Conservation (phyloP, 2,329 filamentous ascomycete genomes). For the Fusarium sp. region DNA sequence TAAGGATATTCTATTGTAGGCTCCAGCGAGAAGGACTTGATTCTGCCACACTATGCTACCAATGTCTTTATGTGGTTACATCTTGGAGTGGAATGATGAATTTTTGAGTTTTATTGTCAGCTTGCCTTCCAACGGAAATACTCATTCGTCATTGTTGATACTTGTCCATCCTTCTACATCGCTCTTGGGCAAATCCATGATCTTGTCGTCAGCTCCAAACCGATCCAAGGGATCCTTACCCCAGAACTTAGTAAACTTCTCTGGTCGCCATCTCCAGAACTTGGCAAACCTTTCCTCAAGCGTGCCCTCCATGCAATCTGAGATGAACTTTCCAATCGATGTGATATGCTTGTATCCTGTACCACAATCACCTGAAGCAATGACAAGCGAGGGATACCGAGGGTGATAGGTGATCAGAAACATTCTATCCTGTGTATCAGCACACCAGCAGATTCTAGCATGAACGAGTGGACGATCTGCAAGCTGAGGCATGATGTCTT, state of each 20-base stretch:
- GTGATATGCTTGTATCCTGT: constrained; percentile 28
- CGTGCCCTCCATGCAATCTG: constrained; percentile 11
- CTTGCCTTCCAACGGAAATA: no score
- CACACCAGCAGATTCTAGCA: constrained; percentile 31
- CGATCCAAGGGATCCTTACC: constrained; percentile 17
- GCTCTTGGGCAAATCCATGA: constrained; percentile 7
- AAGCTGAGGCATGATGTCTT: constrained; percentile 18
- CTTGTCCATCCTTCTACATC: not conserved
- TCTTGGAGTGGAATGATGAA: no score
- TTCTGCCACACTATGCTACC: no score
- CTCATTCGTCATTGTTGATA: not conserved
- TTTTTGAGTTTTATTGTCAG: no score
- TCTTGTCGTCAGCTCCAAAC: constrained; percentile 13
- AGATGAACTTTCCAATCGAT: constrained; percentile 16
- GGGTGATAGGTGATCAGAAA: constrained; percentile 31
- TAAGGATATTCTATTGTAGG: no score
- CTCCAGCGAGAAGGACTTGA: no score
- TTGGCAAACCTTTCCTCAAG: constrained; percentile 13
- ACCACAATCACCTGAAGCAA: constrained; percentile 27
- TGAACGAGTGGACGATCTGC: constrained; percentile 23
- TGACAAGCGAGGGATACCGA: constrained; percentile 5
- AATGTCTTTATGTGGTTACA: no score
- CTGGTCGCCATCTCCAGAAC: constrained; percentile 27
- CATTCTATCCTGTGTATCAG: constrained; percentile 21
- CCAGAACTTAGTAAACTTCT: constrained; percentile 16